These are phyloP conservation scores for Arxiozyma slooffiae DNA, from an alignment of 1,139 yeast species.

Conservation along the genomic window DNA sequence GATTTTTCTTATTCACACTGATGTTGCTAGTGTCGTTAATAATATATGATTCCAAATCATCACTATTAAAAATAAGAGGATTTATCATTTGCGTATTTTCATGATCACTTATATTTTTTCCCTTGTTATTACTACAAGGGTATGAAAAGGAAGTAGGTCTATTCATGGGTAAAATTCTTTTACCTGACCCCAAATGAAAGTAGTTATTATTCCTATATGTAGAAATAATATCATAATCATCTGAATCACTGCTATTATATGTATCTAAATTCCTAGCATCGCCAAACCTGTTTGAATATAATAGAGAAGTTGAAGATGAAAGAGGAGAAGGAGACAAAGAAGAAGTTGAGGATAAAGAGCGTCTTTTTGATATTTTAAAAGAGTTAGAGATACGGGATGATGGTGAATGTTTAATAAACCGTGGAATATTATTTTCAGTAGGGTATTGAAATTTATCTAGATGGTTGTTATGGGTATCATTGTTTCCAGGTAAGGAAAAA, in stretches of 20 bases:
- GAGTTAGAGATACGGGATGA: background rate
- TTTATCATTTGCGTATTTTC: background rate
- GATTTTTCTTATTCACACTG: background rate
- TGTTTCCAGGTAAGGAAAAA: background rate
- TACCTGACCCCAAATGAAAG: background rate
- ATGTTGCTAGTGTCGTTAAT: background rate
- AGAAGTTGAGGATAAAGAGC: background rate
- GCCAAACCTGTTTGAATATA: background rate
- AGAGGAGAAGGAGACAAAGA: background rate
- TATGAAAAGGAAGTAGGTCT: conserved; percentile 1
- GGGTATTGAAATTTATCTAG: background rate
- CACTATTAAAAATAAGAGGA: background rate
- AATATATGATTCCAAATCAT: background rate
- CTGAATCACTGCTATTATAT: background rate
- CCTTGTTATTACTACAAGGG: background rate
- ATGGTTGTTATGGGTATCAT: background rate
- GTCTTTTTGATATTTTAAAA: background rate
- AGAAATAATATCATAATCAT: background rate
- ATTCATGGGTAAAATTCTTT: background rate
- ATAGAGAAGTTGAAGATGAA: background rate
- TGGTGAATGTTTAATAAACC: background rate
- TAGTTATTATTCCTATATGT: background rate
- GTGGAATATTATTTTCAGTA: background rate
- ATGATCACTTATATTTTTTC: background rate
- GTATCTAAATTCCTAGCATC: background rate